phyloP scores from a whole-genome alignment of 768 basidiomycete species.

The Gyrodon lividus region DNA sequence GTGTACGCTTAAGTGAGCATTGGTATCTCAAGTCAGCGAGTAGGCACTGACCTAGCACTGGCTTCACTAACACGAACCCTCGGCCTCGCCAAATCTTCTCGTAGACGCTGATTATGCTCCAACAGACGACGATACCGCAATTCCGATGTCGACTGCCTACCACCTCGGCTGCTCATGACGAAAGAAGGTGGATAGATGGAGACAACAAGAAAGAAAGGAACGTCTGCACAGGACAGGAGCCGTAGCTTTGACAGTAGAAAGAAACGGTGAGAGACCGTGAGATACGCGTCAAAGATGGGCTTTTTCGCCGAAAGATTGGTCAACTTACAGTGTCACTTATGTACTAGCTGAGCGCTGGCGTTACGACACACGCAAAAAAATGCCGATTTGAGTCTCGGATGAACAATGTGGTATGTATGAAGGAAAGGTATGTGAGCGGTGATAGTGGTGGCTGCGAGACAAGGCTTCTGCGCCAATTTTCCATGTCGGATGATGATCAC shows the following conservation, averaged over 20 bases:
- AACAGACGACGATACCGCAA: slow-evolving; percentile 75
- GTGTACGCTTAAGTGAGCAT: slow-evolving; percentile 10
- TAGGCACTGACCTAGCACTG: slow-evolving; percentile 51
- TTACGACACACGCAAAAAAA: not conserved
- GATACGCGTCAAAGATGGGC: slow-evolving; percentile 4
- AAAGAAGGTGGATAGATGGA: slow-evolving; percentile 1
- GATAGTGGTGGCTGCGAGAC: slow-evolving; percentile 12
- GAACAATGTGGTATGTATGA: not conserved
- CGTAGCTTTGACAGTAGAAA: not conserved
- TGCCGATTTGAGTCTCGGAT: not conserved
- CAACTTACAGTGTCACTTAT: no score
- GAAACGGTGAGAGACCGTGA: slow-evolving; percentile 1
- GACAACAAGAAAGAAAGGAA: not conserved
- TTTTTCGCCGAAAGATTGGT: not conserved
- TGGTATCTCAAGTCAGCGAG: not conserved
- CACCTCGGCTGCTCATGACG: slow-evolving; percentile 61
- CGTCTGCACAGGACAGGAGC: not conserved
- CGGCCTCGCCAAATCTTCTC: slow-evolving; percentile 71
- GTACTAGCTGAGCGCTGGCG: not conserved
- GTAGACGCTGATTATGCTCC: slow-evolving; percentile 72
- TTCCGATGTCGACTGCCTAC: slow-evolving; percentile 75
- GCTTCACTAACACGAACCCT: slow-evolving; percentile 75
- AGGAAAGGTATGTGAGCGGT: slow-evolving; percentile 4
- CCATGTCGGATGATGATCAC: no score
- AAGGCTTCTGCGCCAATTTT: slow-evolving; percentile 6